Percentiles rank a stretch among this genome's conserved stretches.
These are phyloP conservation scores for Phytophthora brassicae DNA, from an alignment of 352 stramenopile species.

Conservation along the genomic window DNA sequence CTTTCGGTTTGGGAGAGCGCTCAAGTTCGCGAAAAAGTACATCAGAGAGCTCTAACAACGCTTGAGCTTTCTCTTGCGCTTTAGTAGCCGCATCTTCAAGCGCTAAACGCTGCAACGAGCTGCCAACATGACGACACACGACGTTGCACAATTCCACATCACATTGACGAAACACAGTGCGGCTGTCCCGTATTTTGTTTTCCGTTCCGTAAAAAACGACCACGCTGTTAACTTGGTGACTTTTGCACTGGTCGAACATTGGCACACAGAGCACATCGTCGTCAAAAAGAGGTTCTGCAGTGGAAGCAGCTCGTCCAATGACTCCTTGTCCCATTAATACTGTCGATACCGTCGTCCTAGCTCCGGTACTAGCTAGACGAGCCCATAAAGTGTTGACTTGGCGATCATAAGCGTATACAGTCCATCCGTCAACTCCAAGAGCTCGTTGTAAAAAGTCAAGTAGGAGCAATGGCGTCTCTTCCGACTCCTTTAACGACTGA, in stretches of 20 bases:
- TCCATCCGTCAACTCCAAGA: conserved; percentile 54
- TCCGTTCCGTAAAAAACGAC: conserved; percentile 52
- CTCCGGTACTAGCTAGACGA: conserved; percentile 33
- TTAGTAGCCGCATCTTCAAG: conserved; percentile 61
- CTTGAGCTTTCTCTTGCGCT: conserved; percentile 66
- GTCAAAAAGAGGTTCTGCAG: conserved; percentile 31
- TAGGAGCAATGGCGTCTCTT: conserved; percentile 19
- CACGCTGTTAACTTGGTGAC: conserved; percentile 56
- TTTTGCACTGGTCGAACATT: conserved; percentile 37
- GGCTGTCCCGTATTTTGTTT: conserved; percentile 10
- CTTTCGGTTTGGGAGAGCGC: conserved; percentile 57
- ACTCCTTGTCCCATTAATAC: conserved; percentile 57
- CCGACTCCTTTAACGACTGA: neutral
- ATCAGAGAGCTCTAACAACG: conserved; percentile 61
- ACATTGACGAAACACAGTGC: conserved; percentile 43
- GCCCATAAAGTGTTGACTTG: conserved; percentile 55
- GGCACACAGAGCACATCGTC: conserved; percentile 54
- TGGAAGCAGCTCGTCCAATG: conserved; percentile 50
- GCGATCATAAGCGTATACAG: conserved; percentile 60
- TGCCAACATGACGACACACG: conserved; percentile 58
- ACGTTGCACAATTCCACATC: conserved; percentile 59
- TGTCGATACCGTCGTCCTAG: conserved; percentile 30
- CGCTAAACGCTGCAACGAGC: conserved; percentile 52
- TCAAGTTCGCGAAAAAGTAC: conserved; percentile 69
- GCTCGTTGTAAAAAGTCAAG: conserved; percentile 56